A percentile compares a stretch with the other conserved stretches of the same genome.
Evolutionary conservation across 352 stramenopile species (phyloP).

Genomic region (Phytophthora foliorum): DNA sequence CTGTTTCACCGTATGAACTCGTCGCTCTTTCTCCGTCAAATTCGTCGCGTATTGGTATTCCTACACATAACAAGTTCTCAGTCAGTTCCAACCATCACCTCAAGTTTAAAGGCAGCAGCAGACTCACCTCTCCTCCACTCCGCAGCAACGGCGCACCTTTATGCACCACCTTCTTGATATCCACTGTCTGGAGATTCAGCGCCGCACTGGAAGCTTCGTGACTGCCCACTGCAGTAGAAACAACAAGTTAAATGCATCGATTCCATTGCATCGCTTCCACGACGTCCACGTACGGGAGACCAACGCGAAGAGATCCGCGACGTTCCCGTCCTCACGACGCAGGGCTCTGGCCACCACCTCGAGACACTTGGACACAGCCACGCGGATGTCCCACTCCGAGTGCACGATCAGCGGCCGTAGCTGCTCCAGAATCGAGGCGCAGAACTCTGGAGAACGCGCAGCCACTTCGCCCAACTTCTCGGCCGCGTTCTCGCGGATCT

Average conservation of each 20-base stretch:
- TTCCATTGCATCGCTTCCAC: background rate
- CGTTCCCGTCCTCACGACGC: slow-evolving; percentile 24
- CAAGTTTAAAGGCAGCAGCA: background rate
- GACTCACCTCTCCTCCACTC: slow-evolving; percentile 76
- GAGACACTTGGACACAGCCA: slow-evolving; percentile 75
- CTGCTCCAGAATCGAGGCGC: slow-evolving; percentile 67
- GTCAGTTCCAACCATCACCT: slow-evolving; percentile 1
- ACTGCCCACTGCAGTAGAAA: slow-evolving; percentile 50
- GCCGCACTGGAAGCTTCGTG: slow-evolving; percentile 45
- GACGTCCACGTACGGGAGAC: slow-evolving; percentile 50
- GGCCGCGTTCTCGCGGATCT: slow-evolving; percentile 75
- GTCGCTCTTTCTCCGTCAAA: slow-evolving; percentile 62
- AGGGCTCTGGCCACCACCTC: slow-evolving; percentile 63
- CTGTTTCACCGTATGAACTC: slow-evolving; percentile 63
- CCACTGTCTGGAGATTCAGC: slow-evolving; percentile 67
- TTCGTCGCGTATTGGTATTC: slow-evolving; percentile 83
- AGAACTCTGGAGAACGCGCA: slow-evolving; percentile 51
- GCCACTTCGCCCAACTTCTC: slow-evolving; percentile 78
- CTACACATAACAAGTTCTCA: slow-evolving; percentile 28
- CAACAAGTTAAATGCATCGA: background rate
- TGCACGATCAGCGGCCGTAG: slow-evolving; percentile 63
- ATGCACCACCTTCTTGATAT: slow-evolving; percentile 63
- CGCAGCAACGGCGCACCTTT: slow-evolving; percentile 75
- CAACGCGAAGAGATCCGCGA: slow-evolving; percentile 55
- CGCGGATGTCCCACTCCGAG: slow-evolving; percentile 74